These are phyloP conservation scores for Pascua guehoae DNA, from an alignment of 1,284 basidiomycete species.

Conservation along the genomic window DNA sequence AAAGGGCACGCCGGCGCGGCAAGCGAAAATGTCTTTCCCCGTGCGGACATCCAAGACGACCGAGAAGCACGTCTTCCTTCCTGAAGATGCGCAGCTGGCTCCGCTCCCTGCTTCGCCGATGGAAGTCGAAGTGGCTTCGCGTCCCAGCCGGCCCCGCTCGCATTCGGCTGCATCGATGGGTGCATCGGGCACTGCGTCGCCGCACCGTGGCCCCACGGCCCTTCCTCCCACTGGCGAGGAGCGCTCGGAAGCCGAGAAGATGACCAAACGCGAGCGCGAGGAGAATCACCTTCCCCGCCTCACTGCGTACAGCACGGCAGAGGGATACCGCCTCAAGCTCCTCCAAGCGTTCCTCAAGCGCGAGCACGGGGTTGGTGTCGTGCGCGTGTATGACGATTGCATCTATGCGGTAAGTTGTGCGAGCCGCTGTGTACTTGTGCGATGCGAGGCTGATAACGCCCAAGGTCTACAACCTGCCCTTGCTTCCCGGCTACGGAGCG, in stretches of 20 bases:
- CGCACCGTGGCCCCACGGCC: neutral
- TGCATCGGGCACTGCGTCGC: neutral
- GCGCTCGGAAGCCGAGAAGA: constrained; percentile 46
- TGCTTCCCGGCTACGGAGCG: constrained; percentile 85
- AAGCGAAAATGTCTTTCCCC: constrained; percentile 49
- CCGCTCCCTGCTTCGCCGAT: constrained; percentile 56
- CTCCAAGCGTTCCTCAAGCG: constrained; percentile 76
- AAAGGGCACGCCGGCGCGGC: constrained; percentile 43
- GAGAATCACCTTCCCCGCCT: constrained; percentile 70
- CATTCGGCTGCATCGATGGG: neutral
- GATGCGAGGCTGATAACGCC: neutral
- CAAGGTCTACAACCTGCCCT: constrained; percentile 83
- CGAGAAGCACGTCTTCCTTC: constrained; percentile 85
- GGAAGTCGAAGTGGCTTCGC: constrained; percentile 17
- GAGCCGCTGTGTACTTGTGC: neutral
- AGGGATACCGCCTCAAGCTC: constrained; percentile 74
- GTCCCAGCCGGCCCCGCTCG: constrained; percentile 12
- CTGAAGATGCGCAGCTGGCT: constrained; percentile 83
- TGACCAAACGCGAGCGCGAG: constrained; percentile 69
- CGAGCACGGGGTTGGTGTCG: constrained; percentile 84
- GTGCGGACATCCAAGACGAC: constrained; percentile 84
- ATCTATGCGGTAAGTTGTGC: constrained; percentile 70
- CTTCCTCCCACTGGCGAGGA: constrained; percentile 29
- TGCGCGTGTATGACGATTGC: constrained; percentile 84
- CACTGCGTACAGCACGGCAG: constrained; percentile 82